Evolutionary conservation across 1,284 basidiomycete genomes (phyloP), one percentile per base, ranked within the genome.

Genomic region (Rhodotorula sp.): DNA sequence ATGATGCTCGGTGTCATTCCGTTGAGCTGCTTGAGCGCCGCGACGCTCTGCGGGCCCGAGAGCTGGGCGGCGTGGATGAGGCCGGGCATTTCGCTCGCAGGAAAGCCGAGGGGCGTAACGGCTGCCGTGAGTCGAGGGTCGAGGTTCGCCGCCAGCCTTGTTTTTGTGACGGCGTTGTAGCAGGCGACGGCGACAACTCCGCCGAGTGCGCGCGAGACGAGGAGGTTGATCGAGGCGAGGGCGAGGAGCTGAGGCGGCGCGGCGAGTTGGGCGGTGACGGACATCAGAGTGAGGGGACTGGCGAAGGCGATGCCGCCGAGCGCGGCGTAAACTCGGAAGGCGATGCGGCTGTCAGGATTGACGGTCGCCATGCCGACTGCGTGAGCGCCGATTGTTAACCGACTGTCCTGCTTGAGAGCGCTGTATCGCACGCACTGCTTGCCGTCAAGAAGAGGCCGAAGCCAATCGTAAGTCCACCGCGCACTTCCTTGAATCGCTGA

Each of bases 201-300:
- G 20, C 55, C 55, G 36, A 57, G 36, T 5, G 55, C 55, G 36
- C 55, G 55, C 55, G 55, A 57, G 55, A 57, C 55, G 55, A 57
- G 55, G 13, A 57, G 27, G 36, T 57, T 57, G 55, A 57, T 39
- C 11, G 55, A 57, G 17, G 55, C 55, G 55, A 57, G 55, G 11
- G 55, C 55, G 55, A 57, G 55, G 5, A 57, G 55, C 20, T 57
- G 36, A 24, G 55, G 55, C 36, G 55, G 55, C 19, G 55, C 29
- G 10, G 55, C 55, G 36, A 57, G 55, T 57, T 57, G 55, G 13
- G 55, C 36, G 36, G 36, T 44, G 34, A 57, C 55, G 13, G 55
- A 57, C 55, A 57, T 57, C n/a, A 57, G 55, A 13, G 55, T 57
- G 36, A 57, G 55, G 7, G 55, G 55, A 27, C 55, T 57, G 13